Evolutionary conservation across 2,329 filamentous ascomycete species (phyloP).

Genomic region (Grosmannia serpens): DNA sequence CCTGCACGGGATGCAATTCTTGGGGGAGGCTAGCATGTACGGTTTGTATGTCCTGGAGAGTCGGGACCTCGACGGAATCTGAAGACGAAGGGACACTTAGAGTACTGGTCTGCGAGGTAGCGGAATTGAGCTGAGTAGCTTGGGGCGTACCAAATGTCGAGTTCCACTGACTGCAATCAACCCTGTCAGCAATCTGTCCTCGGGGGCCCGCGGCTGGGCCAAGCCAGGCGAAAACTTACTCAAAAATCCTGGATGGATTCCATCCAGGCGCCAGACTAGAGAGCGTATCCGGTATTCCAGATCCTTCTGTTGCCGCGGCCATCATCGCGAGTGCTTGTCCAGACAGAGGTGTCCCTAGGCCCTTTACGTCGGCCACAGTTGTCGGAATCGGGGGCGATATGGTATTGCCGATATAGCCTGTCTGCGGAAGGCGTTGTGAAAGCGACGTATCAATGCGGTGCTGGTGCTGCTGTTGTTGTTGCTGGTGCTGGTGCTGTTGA

Average conservation of each 20-base stretch:
- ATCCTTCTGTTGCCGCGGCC: conserved; percentile 40
- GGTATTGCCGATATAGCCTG: conserved; percentile 35
- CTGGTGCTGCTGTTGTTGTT: conserved; percentile 9
- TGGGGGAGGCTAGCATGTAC: conserved; percentile 32
- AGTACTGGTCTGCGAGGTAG: conserved; percentile 34
- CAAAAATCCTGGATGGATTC: conserved; percentile 83
- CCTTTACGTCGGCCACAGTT: conserved; percentile 60
- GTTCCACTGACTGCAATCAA: conserved; percentile 72
- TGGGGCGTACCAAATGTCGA: conserved; percentile 74
- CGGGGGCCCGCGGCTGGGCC: not conserved
- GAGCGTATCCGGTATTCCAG: conserved; percentile 37
- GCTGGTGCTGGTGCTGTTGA: conserved; percentile 27
- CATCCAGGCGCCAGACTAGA: conserved; percentile 41
- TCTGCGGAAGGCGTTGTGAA: conserved; percentile 35
- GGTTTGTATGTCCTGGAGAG: conserved; percentile 40
- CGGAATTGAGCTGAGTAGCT: conserved; percentile 29
- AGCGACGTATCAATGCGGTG: conserved; percentile 34
- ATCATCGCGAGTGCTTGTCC: conserved; percentile 63
- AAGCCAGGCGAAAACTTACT: conserved; percentile 46
- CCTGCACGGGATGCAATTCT: conserved; percentile 33
- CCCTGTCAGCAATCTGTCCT: not conserved
- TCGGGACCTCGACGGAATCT: conserved; percentile 42
- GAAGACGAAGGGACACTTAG: conserved; percentile 41
- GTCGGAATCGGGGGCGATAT: conserved; percentile 73
- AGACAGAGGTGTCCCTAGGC: conserved; percentile 53